Evolutionary conservation across 805 yeast species (phyloP).

Genomic region (Candida chauliodis): DNA sequence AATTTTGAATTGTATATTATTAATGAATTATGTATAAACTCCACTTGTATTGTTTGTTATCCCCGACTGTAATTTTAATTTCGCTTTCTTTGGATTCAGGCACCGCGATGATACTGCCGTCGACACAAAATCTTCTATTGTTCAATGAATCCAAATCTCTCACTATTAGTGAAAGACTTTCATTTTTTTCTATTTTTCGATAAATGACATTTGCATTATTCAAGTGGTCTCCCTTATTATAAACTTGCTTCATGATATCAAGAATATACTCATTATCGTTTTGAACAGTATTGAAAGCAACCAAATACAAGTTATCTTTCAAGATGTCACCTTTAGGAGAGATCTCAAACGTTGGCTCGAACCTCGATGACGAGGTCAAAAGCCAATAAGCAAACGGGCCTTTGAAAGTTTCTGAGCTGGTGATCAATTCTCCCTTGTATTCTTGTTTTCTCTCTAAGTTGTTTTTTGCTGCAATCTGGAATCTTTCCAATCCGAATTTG

Average conservation of each 20-base stretch:
- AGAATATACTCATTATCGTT: conserved; percentile 29
- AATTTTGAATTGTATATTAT: neutral
- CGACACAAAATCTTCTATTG: conserved; percentile 60
- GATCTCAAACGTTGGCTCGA: conserved; percentile 60
- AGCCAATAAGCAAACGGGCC: conserved; percentile 59
- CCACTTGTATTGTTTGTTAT: conserved; percentile 23
- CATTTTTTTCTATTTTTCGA: conserved; percentile 23
- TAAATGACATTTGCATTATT: conserved; percentile 48
- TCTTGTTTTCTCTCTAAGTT: conserved; percentile 49
- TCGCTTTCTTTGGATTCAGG: conserved; percentile 19
- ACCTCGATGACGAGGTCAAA: conserved; percentile 49
- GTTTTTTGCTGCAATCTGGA: conserved; percentile 61
- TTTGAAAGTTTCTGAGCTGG: conserved; percentile 14
- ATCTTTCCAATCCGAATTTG: conserved; percentile 61
- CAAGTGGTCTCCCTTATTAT: conserved; percentile 54
- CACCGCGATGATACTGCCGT: conserved; percentile 50
- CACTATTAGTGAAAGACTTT: conserved; percentile 18
- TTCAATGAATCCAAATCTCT: conserved; percentile 12
- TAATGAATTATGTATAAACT: conserved; percentile 10
- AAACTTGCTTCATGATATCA: conserved; percentile 56
- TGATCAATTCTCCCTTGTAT: conserved; percentile 42
- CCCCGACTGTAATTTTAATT: conserved; percentile 15
- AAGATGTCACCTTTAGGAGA: conserved; percentile 56
- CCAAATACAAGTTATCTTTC: conserved; percentile 39
- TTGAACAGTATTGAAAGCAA: conserved; percentile 41